Conservation (phyloP, 345 rosid species). For the Eucalyptus caleyi region DNA sequence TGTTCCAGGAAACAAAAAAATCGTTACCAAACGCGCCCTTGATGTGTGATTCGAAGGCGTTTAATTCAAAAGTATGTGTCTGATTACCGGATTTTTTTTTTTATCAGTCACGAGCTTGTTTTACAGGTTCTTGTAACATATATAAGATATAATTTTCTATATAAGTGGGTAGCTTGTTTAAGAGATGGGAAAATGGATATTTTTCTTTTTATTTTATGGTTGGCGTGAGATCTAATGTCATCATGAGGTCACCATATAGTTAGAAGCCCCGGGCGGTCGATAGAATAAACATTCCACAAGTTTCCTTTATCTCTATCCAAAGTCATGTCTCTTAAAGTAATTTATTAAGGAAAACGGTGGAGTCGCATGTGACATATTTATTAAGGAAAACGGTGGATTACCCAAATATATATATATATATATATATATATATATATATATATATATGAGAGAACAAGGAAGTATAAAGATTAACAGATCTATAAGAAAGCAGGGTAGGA, state of each 20-base stretch:
- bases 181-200: neutral
- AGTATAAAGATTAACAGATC: too few relatives aligned
- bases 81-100: neutral
- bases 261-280: neutral
- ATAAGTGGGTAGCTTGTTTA: neutral
- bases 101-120: neutral
- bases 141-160: neutral
- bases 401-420: too few relatives aligned
- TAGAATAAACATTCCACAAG: neutral
- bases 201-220: neutral
- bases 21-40: rapidly evolving
- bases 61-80: neutral
- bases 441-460: too few relatives aligned
- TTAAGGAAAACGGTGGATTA: too few relatives aligned
- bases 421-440: too few relatives aligned
- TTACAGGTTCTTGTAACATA: neutral
- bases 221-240: neutral
- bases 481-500: too few relatives aligned
- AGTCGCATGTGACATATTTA: neutral
- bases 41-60: rapidly evolving
- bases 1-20: rapidly evolving
- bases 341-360: neutral
- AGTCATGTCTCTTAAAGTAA: neutral
- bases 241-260: neutral
- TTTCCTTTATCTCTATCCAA: neutral